Base-by-base conservation (phyloP, 169 alveolate species). In the Plasmodium sp. region DNA sequence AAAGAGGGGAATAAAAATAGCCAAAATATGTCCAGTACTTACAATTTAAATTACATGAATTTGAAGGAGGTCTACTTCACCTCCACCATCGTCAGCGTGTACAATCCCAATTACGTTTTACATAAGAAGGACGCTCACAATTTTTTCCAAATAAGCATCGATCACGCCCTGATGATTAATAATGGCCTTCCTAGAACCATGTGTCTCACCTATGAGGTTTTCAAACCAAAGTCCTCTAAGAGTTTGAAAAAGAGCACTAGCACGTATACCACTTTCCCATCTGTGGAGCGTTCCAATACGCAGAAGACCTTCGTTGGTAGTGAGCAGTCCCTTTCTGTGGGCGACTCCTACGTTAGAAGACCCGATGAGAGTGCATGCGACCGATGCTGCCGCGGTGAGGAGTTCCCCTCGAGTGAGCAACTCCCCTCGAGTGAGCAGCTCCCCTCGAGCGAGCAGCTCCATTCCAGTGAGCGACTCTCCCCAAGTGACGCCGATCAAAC, bases 91-190 rank as follows among this genome's bases (percentile, higher is more conserved):
- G 71, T 90, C 73, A 90, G 94, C 73, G 91, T 90, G 22, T 90
- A 90, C 36, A 90, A 90, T 45, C 94, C 83, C 22, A 90, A 90
- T 79, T 90, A 79, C 34, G 94, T 90, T 2, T 39, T 90, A 74
- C 31, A 90, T 81, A 80, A 81, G 18, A 90, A 90, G 73, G 92
- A 90, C 73, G 94, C 94, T 45, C 94, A 90, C 71, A 90, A 90
- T 81, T 90, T 90, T 36, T 90, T 34, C 74, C 94, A 90, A 58
- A 90, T 90, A 27, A 81, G 73, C 41, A 81, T 90, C 36, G 94
- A 90, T 22, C 94, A 90, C 74, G 90, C 81, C n/a, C 31, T 90
- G 18, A 90, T 90, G 94, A 90, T 90, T 71, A 90, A 90, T 81
- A 90, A 90, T 81, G 84, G 92, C 0, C 22, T 90, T 7, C 94